These are phyloP conservation scores for Penicillium flavigenum DNA, from an alignment of 495 filamentous ascomycete genomes.

Conservation along the genomic window DNA sequence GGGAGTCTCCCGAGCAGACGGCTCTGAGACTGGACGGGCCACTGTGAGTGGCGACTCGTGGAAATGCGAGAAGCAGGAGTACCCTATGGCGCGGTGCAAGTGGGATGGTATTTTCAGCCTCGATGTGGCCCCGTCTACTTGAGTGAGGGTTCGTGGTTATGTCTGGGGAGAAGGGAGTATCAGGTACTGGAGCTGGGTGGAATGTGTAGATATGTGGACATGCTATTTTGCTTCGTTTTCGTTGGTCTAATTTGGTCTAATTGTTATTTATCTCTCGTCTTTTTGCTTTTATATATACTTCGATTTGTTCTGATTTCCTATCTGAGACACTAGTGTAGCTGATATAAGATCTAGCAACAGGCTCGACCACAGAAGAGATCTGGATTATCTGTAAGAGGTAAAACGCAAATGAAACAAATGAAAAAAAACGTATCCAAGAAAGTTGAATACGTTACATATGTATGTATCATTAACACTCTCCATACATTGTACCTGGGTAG, in stretches of 20 bases:
- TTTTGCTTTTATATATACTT: neutral
- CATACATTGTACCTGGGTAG: neutral
- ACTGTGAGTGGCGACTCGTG: conserved; percentile 6
- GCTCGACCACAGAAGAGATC: neutral
- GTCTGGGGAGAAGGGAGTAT: too few relatives aligned
- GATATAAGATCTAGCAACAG: neutral
- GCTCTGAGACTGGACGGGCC: conserved; percentile 3
- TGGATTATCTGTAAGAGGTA: neutral
- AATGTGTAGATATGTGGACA: neutral
- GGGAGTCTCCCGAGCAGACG: conserved; percentile 13
- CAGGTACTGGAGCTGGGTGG: conserved; percentile 3
- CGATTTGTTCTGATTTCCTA: neutral
- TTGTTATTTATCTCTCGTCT: neutral
- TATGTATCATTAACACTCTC: too few relatives aligned
- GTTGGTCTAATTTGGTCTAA: neutral
- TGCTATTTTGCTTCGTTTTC: neutral
- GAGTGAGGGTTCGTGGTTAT: neutral
- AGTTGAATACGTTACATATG: too few relatives aligned
- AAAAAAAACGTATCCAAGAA: neutral
- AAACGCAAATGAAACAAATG: neutral
- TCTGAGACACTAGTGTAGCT: neutral
- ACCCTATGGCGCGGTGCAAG: conserved; percentile 7
- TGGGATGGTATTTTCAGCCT: conserved; percentile 20
- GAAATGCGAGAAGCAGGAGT: conserved; percentile 16
- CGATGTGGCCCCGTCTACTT: conserved; percentile 1